Conservation (phyloP, 2,329 filamentous ascomycete species). For the Hypoxylon sp. region DNA sequence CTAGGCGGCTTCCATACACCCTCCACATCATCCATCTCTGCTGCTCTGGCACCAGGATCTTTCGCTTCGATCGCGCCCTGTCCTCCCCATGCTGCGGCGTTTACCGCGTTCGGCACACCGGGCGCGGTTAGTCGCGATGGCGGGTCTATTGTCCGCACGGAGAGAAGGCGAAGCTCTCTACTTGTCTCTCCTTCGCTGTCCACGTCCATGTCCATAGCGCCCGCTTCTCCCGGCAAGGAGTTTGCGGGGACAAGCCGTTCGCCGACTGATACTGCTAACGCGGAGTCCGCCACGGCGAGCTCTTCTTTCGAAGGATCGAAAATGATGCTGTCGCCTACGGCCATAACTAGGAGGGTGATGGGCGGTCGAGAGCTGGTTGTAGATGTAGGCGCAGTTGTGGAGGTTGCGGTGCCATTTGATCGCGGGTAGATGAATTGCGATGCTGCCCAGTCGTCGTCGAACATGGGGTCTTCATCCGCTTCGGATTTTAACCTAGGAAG, state of each 20-base stretch:
- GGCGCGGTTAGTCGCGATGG: conserved; percentile 80
- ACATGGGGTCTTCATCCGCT: conserved; percentile 94
- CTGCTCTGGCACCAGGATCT: conserved; percentile 59
- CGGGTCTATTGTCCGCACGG: conserved; percentile 81
- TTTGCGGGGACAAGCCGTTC: conserved; percentile 56
- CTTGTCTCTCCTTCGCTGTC: conserved; percentile 45
- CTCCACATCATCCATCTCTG: conserved; percentile 71
- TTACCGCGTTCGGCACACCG: conserved; percentile 75
- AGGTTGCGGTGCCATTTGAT: conserved; percentile 41
- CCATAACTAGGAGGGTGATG: conserved; percentile 90
- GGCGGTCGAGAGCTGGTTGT: conserved; percentile 72
- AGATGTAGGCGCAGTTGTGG: conserved; percentile 1
- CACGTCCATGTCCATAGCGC: conserved; percentile 58
- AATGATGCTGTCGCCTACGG: conserved; percentile 88
- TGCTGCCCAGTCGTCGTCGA: conserved; percentile 97
- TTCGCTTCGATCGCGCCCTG: conserved; percentile 57
- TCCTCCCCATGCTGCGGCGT: conserved; percentile 66
- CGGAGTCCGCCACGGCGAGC: conserved; percentile 90
- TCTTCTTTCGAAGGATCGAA: conserved; percentile 95
- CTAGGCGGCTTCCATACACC: conserved; percentile 90
- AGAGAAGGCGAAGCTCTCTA: conserved; percentile 71
- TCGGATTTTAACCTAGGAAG: conserved; percentile 89
- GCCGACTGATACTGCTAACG: conserved; percentile 86
- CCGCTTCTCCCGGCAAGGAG: conserved; percentile 47
- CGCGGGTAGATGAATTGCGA: conserved; percentile 82